These are phyloP conservation scores for Collybia nuda DNA, from an alignment of 768 basidiomycete genomes.

Conservation along the genomic window DNA sequence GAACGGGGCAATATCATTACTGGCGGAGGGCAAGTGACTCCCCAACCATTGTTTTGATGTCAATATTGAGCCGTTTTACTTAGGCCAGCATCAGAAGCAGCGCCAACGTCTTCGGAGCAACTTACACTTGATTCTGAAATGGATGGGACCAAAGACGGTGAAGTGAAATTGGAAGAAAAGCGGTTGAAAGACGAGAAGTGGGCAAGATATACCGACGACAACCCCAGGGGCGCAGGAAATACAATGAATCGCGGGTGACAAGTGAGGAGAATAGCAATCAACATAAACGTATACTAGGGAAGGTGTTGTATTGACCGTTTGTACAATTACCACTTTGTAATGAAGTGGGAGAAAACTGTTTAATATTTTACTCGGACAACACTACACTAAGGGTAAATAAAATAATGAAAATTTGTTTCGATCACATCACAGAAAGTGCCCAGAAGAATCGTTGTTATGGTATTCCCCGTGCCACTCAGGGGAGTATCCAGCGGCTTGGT, in stretches of 20 bases:
- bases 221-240: constrained; percentile 93
- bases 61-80: constrained; percentile 7
- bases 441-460: no score
- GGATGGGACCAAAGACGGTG: constrained; percentile 74
- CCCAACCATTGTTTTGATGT: neutral
- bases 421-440: no score
- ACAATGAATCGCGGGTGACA: constrained; percentile 89
- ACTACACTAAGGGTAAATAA: no score
- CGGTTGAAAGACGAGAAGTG: constrained; percentile 87
- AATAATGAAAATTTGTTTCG: no score
- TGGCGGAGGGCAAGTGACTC: constrained; percentile 73
- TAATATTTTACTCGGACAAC: no score
- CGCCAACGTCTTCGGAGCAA: constrained; percentile 76
- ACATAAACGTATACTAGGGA: neutral
- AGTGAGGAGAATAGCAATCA: constrained; percentile 8
- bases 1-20: constrained; percentile 84
- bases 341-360: no score
- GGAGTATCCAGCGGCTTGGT: no score
- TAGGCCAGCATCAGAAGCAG: constrained; percentile 66
- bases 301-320: neutral
- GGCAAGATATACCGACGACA: constrained; percentile 83
- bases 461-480: no score
- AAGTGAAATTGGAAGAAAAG: constrained; percentile 72
- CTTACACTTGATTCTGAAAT: constrained; percentile 77
- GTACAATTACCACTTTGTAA: neutral